Percentiles rank a stretch among this genome's conserved stretches.
These are phyloP conservation scores for Syzygium malaccense DNA, from an alignment of 441 rosid species.

Conservation along the genomic window DNA sequence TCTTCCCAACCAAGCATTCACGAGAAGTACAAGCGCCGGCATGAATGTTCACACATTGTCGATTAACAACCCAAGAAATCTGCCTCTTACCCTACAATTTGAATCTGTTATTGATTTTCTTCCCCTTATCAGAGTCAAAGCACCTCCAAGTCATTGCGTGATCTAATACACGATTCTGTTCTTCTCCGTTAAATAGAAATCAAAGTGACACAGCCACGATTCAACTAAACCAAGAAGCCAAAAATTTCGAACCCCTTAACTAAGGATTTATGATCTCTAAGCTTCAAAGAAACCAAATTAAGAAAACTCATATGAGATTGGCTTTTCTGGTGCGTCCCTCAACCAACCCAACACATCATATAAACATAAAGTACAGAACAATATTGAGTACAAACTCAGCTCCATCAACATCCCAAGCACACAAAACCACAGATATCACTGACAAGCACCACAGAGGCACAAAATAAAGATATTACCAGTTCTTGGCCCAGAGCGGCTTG, in stretches of 20 bases:
- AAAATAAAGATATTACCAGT: slow-evolving; percentile 38
- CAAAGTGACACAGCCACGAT: background rate
- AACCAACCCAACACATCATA: background rate
- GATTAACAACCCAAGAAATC: background rate
- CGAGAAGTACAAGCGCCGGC: background rate
- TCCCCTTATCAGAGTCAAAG: background rate
- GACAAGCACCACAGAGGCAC: background rate
- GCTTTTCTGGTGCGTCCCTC: background rate
- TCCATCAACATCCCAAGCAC: background rate
- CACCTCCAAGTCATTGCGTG: background rate
- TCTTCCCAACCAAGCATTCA: background rate
- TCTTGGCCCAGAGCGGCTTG: slow-evolving; percentile 98
- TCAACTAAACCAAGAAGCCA: background rate
- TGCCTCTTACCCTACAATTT: background rate
- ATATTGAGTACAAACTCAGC: background rate
- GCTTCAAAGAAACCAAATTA: background rate
- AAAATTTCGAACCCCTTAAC: background rate
- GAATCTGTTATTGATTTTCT: background rate
- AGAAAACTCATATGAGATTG: background rate
- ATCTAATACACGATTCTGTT: background rate
- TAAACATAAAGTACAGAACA: background rate
- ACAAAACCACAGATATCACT: background rate
- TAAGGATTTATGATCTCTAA: background rate
- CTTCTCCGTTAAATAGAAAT: background rate
- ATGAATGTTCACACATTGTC: background rate